Evolutionary conservation across 1,284 basidiomycete genomes (phyloP), one percentile per base, ranked within the genome.

Genomic region (Ceraceosorus guamensis): DNA sequence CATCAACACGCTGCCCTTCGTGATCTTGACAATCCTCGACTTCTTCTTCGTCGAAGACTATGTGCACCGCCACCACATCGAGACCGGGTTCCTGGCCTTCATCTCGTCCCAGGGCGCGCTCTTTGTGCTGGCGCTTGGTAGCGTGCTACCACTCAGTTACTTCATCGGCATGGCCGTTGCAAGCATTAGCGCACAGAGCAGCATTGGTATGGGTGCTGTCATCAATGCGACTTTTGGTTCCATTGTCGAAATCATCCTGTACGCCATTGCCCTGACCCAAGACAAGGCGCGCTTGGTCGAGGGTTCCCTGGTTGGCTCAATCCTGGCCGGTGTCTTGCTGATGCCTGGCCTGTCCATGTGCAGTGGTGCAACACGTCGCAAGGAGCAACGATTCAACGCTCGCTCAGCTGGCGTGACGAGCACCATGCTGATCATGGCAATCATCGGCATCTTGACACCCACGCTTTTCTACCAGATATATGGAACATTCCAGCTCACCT

Each of bases 121-220:
- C 68, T 98, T 99, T 76, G 70, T 89, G 46, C 78, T 93, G 70
- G 84, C 88, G 65, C 81, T 99, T 35, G 83, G 88, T 16, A 91
- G 88, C 65, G 91, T 99, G 67, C 96, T 99, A 62, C 95, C 95
- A 0, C 82, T 99, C 6, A 92, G 89, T 6, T 99, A 98, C 81
- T 99, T 96, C 79, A 97, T 99, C 71, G 95, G 95, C 24, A 98
- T 98, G 95, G 95, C 95, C 1, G 95, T 99, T 55, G 95, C 95
- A 0, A 92, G 89, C 50, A 98, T 99, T 74, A 91, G 89, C 24
- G 93, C 95, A 0, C 95, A 98, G 76, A 93, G 89, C 0, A 91
- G 88, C 13, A 99, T 99, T 63, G 95, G 95, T 11, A 97, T 98
- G 91, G 95, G 95, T 61, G 95, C 95, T 0, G 93, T 98, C 67